These are phyloP conservation scores for Coemansia sp. DNA, from an alignment of 371 early-diverging fungal genomes.

Conservation along the genomic window DNA sequence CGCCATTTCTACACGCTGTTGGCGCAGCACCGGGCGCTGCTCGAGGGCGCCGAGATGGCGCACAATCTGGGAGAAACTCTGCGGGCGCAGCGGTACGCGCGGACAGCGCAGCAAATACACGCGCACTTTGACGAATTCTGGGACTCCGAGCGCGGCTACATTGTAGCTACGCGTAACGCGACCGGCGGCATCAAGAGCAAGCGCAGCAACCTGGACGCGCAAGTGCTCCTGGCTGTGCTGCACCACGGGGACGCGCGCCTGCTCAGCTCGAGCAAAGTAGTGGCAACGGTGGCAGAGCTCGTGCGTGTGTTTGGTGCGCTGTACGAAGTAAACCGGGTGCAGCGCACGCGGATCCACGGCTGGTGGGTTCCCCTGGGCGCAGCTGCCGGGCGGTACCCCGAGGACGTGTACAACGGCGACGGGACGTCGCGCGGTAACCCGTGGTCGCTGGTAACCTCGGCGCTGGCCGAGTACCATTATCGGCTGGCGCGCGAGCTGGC, in stretches of 20 bases:
- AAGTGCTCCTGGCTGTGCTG: conserved; percentile 63
- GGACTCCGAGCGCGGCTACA: conserved; percentile 41
- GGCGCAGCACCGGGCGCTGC: conserved; percentile 65
- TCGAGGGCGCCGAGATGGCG: conserved; percentile 56
- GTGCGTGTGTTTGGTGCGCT: conserved; percentile 52
- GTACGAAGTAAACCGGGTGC: conserved; percentile 59
- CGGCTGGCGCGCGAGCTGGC: conserved; percentile 20
- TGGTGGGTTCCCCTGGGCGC: conserved; percentile 43
- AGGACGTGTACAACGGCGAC: conserved; percentile 70
- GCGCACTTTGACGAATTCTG: conserved; percentile 49
- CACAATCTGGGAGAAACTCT: conserved; percentile 10
- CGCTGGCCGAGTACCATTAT: conserved; percentile 68
- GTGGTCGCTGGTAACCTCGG: conserved; percentile 69
- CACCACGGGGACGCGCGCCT: conserved; percentile 38
- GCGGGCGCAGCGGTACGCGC: conserved; percentile 25
- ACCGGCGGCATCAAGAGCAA: conserved; percentile 52
- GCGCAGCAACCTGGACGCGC: conserved; percentile 59
- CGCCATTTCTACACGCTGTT: conserved; percentile 70
- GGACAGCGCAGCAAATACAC: neutral
- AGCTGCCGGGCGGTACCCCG: conserved; percentile 73
- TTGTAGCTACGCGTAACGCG: conserved; percentile 52
- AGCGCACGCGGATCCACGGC: conserved; percentile 18
- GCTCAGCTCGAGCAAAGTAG: conserved; percentile 38
- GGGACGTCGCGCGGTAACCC: conserved; percentile 63
- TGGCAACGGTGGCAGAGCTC: conserved; percentile 57